Conservation (phyloP, 2,329 filamentous ascomycete genomes). For the Paecilomyces dactylethromorphus region DNA sequence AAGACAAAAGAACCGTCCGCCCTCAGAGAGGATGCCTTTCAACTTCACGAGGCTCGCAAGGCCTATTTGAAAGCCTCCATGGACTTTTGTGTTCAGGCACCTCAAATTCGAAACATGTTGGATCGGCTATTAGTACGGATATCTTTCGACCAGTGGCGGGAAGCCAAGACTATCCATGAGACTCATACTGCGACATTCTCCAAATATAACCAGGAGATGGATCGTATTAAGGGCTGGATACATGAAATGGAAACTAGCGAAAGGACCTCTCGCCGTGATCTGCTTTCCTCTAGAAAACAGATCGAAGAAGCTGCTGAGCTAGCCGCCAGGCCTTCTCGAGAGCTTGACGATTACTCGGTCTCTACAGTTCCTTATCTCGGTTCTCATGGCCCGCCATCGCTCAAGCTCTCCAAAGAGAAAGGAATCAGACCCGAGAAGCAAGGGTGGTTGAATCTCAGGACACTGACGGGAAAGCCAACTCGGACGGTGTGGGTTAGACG, state of each 20-base stretch:
- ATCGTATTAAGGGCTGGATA: slow-evolving; percentile 85
- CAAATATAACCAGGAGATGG: slow-evolving; percentile 73
- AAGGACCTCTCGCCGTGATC: slow-evolving; percentile 70
- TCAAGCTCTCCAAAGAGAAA: slow-evolving; percentile 46
- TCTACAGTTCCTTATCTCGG: slow-evolving; percentile 86
- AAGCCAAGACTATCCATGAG: slow-evolving; percentile 69
- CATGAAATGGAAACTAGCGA: slow-evolving; percentile 93
- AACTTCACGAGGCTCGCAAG: slow-evolving; percentile 86
- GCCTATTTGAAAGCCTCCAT: slow-evolving; percentile 85
- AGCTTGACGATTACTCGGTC: slow-evolving; percentile 85
- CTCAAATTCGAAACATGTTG: slow-evolving; percentile 74
- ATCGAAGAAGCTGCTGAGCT: slow-evolving; percentile 72
- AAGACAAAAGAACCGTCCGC: slow-evolving; percentile 92
- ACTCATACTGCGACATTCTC: slow-evolving; percentile 54
- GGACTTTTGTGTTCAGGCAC: slow-evolving; percentile 85
- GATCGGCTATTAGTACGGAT: slow-evolving; percentile 82
- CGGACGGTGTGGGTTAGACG: slow-evolving; percentile 82
- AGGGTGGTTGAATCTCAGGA: slow-evolving; percentile 84
- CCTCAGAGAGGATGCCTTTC: slow-evolving; percentile 89
- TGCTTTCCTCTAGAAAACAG: slow-evolving; percentile 70
- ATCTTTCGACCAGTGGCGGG: slow-evolving; percentile 80
- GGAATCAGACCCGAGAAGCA: slow-evolving; percentile 66
- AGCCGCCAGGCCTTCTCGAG: slow-evolving; percentile 71
- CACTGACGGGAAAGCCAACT: slow-evolving; percentile 78
- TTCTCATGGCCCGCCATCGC: slow-evolving; percentile 57